phyloP scores from a whole-genome alignment of 108 stramenopile species.

The Stephanodiscus triporus region DNA sequence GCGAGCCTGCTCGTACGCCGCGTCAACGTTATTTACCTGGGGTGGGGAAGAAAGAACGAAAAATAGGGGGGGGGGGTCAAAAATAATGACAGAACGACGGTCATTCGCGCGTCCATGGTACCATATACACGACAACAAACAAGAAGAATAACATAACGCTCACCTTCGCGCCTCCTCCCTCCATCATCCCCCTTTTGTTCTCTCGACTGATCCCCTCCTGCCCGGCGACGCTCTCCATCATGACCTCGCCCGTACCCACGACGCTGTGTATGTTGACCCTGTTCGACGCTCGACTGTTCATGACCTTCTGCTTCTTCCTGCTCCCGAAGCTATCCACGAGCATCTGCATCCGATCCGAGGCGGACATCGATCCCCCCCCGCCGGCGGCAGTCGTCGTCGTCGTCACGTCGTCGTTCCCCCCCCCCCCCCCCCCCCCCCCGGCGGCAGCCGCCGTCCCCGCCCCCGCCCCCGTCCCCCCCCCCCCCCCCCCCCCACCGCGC shows the following conservation, averaged over 20 bases:
- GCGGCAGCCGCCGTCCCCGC: constrained; percentile 13
- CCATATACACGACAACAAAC: no score
- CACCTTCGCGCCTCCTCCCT: constrained; percentile 39
- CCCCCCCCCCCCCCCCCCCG: constrained; percentile 13
- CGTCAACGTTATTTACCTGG: constrained; percentile 48
- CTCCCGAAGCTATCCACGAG: constrained; percentile 83
- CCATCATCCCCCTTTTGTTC: constrained; percentile 59
- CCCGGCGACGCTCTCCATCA: constrained; percentile 54
- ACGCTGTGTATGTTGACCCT: constrained; percentile 77
- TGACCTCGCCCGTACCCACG: constrained; percentile 68
- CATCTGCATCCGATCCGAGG: constrained; percentile 40
- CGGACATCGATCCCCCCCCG: constrained; percentile 10
- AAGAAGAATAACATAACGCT: no score
- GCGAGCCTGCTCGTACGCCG: constrained; percentile 63
- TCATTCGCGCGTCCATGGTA: constrained; percentile 2
- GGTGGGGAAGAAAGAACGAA: not conserved
- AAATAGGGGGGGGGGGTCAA: not conserved
- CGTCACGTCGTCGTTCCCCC: no score
- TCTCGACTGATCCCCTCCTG: constrained; percentile 64
- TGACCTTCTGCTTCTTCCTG: constrained; percentile 81
- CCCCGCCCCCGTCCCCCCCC: constrained; percentile 4
- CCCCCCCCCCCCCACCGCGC: constrained; percentile 18
- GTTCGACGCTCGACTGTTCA: constrained; percentile 79
- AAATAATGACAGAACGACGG: not conserved
- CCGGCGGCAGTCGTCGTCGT: constrained; percentile 12